Evolutionary conservation across 805 yeast genomes (phyloP).

Genomic region (Brettanomyces naardenensis): DNA sequence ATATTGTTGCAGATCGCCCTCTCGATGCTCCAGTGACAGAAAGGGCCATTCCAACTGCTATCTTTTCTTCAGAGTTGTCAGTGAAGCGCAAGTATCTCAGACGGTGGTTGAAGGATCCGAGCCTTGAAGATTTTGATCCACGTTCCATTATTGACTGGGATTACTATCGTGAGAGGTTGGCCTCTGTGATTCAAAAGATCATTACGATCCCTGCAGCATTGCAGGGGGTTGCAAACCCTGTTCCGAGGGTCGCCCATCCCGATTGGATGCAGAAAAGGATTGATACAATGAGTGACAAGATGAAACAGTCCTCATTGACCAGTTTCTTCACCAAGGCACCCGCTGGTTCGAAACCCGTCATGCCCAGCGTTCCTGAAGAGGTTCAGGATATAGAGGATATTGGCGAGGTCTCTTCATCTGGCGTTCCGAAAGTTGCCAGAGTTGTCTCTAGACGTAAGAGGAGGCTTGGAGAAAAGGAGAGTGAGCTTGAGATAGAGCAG

Average conservation of each 20-base stretch:
- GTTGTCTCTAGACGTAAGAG: constrained; percentile 42
- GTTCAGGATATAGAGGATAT: constrained; percentile 48
- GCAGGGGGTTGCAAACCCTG: constrained; percentile 83
- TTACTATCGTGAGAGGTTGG: constrained; percentile 83
- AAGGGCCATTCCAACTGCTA: constrained; percentile 93
- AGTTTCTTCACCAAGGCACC: constrained; percentile 45
- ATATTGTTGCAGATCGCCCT: constrained; percentile 82
- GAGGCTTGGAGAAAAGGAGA: constrained; percentile 21
- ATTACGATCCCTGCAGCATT: constrained; percentile 96
- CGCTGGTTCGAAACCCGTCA: constrained; percentile 26
- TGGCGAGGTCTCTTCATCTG: constrained; percentile 28
- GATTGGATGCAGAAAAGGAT: constrained; percentile 78
- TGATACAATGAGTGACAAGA: constrained; percentile 49
- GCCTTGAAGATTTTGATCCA: constrained; percentile 76
- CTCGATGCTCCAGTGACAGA: constrained; percentile 86
- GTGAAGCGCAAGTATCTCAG: constrained; percentile 69
- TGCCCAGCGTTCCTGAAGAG: constrained; percentile 11
- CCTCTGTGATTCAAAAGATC: constrained; percentile 89
- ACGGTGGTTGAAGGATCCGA: constrained; percentile 80
- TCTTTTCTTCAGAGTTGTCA: constrained; percentile 72
- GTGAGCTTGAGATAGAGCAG: constrained; percentile 38
- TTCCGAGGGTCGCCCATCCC: constrained; percentile 90
- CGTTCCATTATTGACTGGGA: constrained; percentile 88
- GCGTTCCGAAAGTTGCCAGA: constrained; percentile 33
- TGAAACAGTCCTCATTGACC: constrained; percentile 61